A percentile compares a stretch with the other conserved stretches of the same genome.
Evolutionary conservation across 495 filamentous ascomycete genomes (phyloP).

Genomic region (Xylaria cubensis): DNA sequence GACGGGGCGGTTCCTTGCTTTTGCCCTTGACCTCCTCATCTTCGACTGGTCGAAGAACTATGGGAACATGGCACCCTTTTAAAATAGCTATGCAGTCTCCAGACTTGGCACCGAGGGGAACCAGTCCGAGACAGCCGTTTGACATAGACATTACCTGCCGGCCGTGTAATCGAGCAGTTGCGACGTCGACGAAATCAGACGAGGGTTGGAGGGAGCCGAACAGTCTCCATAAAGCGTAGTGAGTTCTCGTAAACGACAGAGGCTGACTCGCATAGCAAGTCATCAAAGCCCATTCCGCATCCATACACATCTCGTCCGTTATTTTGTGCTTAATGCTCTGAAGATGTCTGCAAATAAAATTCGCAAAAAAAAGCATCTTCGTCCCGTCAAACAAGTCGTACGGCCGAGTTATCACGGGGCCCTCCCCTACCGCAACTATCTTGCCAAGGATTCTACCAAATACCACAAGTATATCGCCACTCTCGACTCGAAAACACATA

Average conservation of each 20-base stretch:
- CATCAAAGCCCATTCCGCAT: background rate
- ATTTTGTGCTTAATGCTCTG: background rate
- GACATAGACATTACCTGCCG: background rate
- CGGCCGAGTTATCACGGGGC: background rate
- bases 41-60: background rate
- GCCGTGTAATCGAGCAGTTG: background rate
- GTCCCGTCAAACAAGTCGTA: background rate
- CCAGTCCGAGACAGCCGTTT: background rate
- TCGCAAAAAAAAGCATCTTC: background rate
- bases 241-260: background rate
- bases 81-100: background rate
- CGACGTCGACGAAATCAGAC: background rate
- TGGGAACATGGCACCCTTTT: background rate
- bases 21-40: background rate
- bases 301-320: background rate
- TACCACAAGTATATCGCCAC: background rate
- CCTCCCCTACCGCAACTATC: background rate
- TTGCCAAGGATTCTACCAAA: background rate
- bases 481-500: background rate
- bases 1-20: background rate
- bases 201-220: background rate
- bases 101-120: background rate
- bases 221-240: background rate
- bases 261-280: background rate
- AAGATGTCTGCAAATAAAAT: background rate